Percentiles rank a stretch among this genome's conserved stretches.
Evolutionary conservation across 2,329 filamentous ascomycete genomes (phyloP).

Genomic region (Cercospora janseana): DNA sequence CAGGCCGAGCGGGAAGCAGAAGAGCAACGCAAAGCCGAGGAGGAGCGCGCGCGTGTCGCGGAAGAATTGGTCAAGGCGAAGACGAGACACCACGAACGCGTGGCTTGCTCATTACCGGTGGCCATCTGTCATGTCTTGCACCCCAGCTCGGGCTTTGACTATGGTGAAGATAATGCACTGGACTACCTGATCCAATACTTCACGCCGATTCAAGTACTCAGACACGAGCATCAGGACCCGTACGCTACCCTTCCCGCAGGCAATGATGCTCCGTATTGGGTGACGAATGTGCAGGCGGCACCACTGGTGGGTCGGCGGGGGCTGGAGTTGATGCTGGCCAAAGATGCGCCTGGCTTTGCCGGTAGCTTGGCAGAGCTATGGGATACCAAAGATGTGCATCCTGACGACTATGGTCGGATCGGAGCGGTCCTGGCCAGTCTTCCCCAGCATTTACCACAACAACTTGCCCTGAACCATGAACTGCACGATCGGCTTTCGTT

Average conservation of each 20-base stretch:
- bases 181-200: slow-evolving; percentile 26
- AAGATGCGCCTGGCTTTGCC: slow-evolving; percentile 25
- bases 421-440: slow-evolving; percentile 19
- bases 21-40: slow-evolving; percentile 21
- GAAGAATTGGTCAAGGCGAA: slow-evolving; percentile 27
- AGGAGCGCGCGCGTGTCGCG: slow-evolving; percentile 19
- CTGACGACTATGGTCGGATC: slow-evolving; percentile 15
- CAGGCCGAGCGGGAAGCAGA: slow-evolving; percentile 27
- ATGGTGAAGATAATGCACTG: slow-evolving; percentile 14
- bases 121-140: slow-evolving; percentile 27
- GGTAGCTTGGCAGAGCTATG: slow-evolving; percentile 25
- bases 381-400: slow-evolving; percentile 24
- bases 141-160: slow-evolving; percentile 21
- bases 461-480: slow-evolving; percentile 12
- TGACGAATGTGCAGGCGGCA: slow-evolving; percentile 36
- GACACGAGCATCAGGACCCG: slow-evolving; percentile 17
- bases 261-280: slow-evolving; percentile 23
- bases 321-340: slow-evolving; percentile 32
- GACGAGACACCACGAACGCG: slow-evolving; percentile 21
- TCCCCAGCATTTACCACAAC: slow-evolving; percentile 12
- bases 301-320: slow-evolving; percentile 33
- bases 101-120: slow-evolving; percentile 30
- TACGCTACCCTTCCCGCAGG: slow-evolving; percentile 16
- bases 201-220: slow-evolving; percentile 31
- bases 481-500: slow-evolving; percentile 16